phyloP scores from a whole-genome alignment of 352 stramenopile genomes.

The Globisporangium polare region DNA sequence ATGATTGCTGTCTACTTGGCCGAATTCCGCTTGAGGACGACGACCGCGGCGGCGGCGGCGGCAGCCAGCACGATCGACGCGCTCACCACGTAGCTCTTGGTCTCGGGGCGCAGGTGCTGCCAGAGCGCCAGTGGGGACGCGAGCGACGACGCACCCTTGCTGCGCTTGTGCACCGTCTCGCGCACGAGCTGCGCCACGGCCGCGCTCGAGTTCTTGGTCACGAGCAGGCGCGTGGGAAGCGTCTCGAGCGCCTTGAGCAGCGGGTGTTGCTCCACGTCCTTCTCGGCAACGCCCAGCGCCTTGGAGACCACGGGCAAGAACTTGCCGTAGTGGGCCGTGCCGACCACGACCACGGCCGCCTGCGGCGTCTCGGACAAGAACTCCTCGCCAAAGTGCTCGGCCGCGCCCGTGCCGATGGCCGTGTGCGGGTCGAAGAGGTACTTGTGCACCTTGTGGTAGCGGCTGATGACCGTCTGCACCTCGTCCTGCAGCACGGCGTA shows the following conservation, averaged over 20 bases:
- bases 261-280: constrained; percentile 66
- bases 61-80: constrained; percentile 33
- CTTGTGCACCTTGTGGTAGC: constrained; percentile 88
- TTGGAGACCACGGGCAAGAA: constrained; percentile 92
- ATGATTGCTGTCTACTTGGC: constrained; percentile 8
- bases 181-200: constrained; percentile 61
- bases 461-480: constrained; percentile 91
- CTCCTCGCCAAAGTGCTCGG: constrained; percentile 72
- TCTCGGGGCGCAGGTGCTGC: constrained; percentile 14
- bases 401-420: constrained; percentile 92
- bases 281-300: constrained; percentile 76
- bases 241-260: constrained; percentile 73
- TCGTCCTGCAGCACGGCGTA: constrained; percentile 78
- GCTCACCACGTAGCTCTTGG: constrained; percentile 21
- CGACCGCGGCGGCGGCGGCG: constrained; percentile 24
- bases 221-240: constrained; percentile 55
- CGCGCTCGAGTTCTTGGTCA: constrained; percentile 60
- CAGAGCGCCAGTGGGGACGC: background rate
- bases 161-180: constrained; percentile 27
- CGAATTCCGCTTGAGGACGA: constrained; percentile 43
- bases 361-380: constrained; percentile 53
- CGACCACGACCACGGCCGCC: constrained; percentile 90
- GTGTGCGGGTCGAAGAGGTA: constrained; percentile 98
- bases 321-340: constrained; percentile 97
- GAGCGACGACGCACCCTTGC: background rate